phyloP scores from a whole-genome alignment of 345 rosid genomes.

The Eucalyptus paniculata region DNA sequence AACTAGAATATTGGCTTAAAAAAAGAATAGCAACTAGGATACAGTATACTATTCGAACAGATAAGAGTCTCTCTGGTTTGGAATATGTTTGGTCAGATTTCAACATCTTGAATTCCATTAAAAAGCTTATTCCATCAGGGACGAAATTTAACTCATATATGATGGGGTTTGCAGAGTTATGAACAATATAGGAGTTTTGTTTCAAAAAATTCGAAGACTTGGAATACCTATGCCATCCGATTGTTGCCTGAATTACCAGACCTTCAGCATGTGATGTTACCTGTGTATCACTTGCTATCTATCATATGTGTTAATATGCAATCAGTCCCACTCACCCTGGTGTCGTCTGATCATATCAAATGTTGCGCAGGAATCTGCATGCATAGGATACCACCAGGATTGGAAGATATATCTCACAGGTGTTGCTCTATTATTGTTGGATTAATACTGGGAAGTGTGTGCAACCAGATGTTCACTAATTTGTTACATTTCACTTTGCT shows the following conservation, averaged over 20 bases:
- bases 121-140: neutral
- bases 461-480: neutral
- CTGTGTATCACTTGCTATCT: neutral
- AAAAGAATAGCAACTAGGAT: neutral
- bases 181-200: neutral
- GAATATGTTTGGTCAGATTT: neutral
- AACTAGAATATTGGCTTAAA: neutral
- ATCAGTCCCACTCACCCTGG: neutral
- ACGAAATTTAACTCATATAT: neutral
- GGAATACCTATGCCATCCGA: neutral
- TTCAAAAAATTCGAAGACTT: neutral
- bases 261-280: neutral
- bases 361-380: neutral
- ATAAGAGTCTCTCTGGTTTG: neutral
- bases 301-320: neutral
- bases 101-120: neutral
- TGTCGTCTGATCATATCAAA: neutral
- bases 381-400: neutral
- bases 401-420: neutral
- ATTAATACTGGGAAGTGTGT: neutral
- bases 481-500: neutral
- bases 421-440: neutral
- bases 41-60: neutral
- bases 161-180: neutral
- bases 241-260: neutral